Conservation (phyloP, 495 filamentous ascomycete species). For the Aspergillus cristatus region DNA sequence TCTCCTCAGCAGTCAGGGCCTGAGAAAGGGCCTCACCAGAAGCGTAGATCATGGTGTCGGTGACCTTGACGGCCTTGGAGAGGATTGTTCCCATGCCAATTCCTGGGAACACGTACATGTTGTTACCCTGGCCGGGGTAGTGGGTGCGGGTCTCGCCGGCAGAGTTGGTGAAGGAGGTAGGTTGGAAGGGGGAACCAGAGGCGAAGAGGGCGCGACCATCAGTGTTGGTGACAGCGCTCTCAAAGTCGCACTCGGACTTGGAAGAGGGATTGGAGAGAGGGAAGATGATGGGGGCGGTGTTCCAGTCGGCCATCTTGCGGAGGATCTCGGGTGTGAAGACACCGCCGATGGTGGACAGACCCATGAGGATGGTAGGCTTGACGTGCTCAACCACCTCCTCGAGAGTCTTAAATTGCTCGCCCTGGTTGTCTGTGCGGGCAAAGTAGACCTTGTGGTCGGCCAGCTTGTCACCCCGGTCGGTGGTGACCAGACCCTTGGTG, state of each 20-base stretch:
- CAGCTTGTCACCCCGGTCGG: slow-evolving; percentile 86
- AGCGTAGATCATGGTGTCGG: slow-evolving; percentile 90
- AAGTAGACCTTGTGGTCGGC: slow-evolving; percentile 99
- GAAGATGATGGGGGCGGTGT: slow-evolving; percentile 80
- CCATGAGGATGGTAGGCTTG: slow-evolving; percentile 88
- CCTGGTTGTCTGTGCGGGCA: slow-evolving; percentile 83
- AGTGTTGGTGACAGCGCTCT: slow-evolving; percentile 81
- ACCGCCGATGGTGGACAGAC: slow-evolving; percentile 86
- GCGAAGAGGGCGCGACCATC: slow-evolving; percentile 88
- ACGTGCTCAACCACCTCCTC: slow-evolving; percentile 90
- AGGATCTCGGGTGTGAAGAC: slow-evolving; percentile 88
- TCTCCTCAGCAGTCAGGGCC: slow-evolving; percentile 70
- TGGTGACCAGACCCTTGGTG: slow-evolving; percentile 89
- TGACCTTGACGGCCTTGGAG: slow-evolving; percentile 77
- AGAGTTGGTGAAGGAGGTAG: slow-evolving; percentile 49
- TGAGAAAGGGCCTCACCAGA: slow-evolving; percentile 74
- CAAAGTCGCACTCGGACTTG: slow-evolving; percentile 96
- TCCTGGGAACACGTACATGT: slow-evolving; percentile 96
- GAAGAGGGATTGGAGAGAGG: slow-evolving; percentile 88
- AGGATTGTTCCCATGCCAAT: slow-evolving; percentile 93
- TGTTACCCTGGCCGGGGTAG: slow-evolving; percentile 86
- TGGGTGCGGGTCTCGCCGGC: slow-evolving; percentile 58
- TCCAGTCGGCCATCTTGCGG: slow-evolving; percentile 72
- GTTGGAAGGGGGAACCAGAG: slow-evolving; percentile 85
- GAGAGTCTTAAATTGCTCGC: slow-evolving; percentile 80